These are phyloP conservation scores for Ophiostoma australiae DNA, from an alignment of 2,329 filamentous ascomycete genomes.

Conservation along the genomic window DNA sequence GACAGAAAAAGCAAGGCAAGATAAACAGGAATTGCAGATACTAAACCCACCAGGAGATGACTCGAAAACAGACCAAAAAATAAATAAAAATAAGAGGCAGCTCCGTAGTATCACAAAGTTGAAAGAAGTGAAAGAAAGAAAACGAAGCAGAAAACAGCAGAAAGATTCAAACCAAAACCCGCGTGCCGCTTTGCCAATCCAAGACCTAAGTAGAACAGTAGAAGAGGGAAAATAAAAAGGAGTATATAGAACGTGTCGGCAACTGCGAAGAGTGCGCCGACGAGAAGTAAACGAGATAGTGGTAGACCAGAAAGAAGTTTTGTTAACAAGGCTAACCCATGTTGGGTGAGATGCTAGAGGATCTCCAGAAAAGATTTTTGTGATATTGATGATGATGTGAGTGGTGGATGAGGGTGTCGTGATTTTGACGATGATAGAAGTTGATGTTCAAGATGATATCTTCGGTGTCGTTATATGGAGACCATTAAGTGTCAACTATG, in stretches of 20 bases:
- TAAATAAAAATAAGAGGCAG: neutral
- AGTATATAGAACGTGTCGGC: conserved; percentile 5
- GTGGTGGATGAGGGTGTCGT: neutral
- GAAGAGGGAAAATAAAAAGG: neutral
- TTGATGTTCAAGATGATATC: no score
- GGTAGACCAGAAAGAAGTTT: neutral
- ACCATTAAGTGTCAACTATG: neutral
- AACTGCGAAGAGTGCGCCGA: neutral
- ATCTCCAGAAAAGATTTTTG: neutral
- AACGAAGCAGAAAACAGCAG: neutral
- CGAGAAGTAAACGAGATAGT: neutral
- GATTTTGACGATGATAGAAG: neutral
- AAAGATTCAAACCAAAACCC: neutral
- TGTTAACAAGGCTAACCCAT: neutral
- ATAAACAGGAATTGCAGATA: neutral
- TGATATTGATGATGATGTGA: neutral
- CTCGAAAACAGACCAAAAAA: conserved; percentile 5
- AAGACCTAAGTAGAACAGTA: neutral
- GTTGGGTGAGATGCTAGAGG: neutral
- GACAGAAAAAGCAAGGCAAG: neutral
- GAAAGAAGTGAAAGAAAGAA: conserved; percentile 8
- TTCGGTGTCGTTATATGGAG: no score
- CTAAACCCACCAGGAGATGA: neutral
- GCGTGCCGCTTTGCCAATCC: conserved; percentile 9
- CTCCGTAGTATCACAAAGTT: neutral